Evolutionary conservation across 2,329 filamentous ascomycete genomes (phyloP).

Genomic region (Pseudocercospora eumusae): DNA sequence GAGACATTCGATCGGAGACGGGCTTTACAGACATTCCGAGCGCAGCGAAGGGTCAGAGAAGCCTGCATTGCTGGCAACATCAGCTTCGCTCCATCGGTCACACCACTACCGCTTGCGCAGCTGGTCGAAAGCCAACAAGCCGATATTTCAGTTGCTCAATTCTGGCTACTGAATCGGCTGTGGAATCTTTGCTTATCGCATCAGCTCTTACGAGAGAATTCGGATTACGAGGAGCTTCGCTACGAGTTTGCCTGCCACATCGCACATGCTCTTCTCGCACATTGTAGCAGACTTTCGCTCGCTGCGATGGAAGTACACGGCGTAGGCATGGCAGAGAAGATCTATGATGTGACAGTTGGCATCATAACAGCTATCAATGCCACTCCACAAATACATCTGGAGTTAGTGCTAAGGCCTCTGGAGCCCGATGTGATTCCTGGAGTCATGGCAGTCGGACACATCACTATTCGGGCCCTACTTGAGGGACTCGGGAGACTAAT

Average conservation of each 20-base stretch:
- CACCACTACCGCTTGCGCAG: conserved; percentile 27
- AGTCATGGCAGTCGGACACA: neutral
- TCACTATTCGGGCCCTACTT: conserved; percentile 18
- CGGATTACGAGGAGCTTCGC: conserved; percentile 43
- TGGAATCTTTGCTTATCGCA: conserved; percentile 48
- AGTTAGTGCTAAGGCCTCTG: conserved; percentile 18
- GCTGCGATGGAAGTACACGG: conserved; percentile 48
- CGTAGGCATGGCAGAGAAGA: conserved; percentile 45
- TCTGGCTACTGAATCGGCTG: conserved; percentile 48
- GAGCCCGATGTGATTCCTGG: conserved; percentile 23
- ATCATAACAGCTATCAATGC: conserved; percentile 30
- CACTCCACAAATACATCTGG: conserved; percentile 23
- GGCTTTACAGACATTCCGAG: conserved; percentile 39
- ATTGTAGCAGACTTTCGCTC: conserved; percentile 39
- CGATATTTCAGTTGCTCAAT: conserved; percentile 47
- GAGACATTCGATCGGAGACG: conserved; percentile 41
- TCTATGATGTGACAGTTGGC: conserved; percentile 43
- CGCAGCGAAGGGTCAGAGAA: conserved; percentile 31
- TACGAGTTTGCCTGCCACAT: conserved; percentile 43
- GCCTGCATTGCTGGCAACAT: conserved; percentile 42
- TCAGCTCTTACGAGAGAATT: conserved; percentile 40
- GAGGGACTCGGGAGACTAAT: conserved; percentile 24
- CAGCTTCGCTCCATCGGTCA: conserved; percentile 42
- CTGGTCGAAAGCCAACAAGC: conserved; percentile 46
- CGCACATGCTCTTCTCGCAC: conserved; percentile 41